These are phyloP conservation scores for Tuber umbilicatum DNA, from an alignment of 495 filamentous ascomycete genomes.

Conservation along the genomic window DNA sequence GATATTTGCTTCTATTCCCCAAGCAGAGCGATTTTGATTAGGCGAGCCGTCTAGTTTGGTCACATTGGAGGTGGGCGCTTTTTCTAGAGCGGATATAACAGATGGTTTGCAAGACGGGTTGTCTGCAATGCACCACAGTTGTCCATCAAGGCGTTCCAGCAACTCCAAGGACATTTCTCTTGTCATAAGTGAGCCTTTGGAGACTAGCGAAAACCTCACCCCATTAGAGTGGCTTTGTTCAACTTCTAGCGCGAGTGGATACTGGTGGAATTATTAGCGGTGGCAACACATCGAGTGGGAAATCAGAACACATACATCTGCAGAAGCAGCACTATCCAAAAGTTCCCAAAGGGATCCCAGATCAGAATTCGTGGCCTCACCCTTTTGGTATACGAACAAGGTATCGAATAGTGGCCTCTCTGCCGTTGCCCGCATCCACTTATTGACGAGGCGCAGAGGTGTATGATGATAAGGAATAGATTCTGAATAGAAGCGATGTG, in stretches of 20 bases:
- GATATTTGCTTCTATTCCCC: conserved; percentile 48
- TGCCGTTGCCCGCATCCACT: conserved; percentile 54
- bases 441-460: conserved; percentile 63
- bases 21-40: conserved; percentile 45
- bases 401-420: conserved; percentile 67
- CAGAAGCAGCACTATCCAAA: conserved; percentile 46
- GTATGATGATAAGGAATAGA: conserved; percentile 63
- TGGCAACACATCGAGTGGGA: background rate
- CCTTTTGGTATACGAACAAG: conserved; percentile 76
- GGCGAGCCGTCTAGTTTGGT: conserved; percentile 4
- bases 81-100: background rate
- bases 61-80: background rate
- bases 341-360: conserved; percentile 51
- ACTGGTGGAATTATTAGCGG: conserved; percentile 44
- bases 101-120: conserved; percentile 13
- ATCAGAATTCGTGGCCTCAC: conserved; percentile 26
- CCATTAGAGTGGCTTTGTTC: conserved; percentile 47
- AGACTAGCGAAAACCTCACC: conserved; percentile 53
- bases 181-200: conserved; percentile 37
- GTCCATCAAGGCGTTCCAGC: conserved; percentile 18
- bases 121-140: conserved; percentile 19
- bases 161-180: conserved; percentile 16
- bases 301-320: conserved; percentile 48
- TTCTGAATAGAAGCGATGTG: conserved; percentile 57
- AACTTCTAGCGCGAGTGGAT: conserved; percentile 69